Evolutionary conservation across 371 early-diverging fungal species (phyloP).

Genomic region (Blastocladiella emersonii): DNA sequence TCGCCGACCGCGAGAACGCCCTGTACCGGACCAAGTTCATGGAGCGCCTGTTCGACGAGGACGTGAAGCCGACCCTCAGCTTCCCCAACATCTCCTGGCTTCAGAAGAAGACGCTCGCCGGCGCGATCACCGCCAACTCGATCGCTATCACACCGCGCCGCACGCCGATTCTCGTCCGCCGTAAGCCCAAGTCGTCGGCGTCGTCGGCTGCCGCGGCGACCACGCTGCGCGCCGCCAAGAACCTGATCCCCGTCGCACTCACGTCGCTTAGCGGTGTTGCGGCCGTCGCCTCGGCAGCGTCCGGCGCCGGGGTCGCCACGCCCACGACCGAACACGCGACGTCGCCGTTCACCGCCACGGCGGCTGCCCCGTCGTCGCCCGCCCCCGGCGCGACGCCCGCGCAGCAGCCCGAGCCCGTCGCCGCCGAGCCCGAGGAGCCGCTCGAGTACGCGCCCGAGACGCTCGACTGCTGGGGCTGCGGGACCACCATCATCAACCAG

Average conservation of each 20-base stretch:
- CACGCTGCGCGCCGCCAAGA: neutral
- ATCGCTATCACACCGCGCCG: neutral
- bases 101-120: neutral
- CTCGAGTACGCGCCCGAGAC: neutral
- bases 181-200: neutral
- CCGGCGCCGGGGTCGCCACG: neutral
- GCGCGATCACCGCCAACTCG: neutral
- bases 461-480: neutral
- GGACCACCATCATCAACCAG: neutral
- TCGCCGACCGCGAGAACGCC: neutral
- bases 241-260: neutral
- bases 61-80: neutral
- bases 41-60: slow-evolving; percentile 1
- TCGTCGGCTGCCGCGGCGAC: neutral
- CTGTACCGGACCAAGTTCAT: neutral
- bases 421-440: neutral
- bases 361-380: no score
- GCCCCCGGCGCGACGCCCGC: no score
- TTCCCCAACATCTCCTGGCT: neutral
- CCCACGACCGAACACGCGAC: no score
- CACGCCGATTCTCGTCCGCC: neutral
- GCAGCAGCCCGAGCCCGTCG: neutral
- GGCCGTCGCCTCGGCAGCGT: no score
- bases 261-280: neutral
- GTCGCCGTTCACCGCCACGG: no score